Evolutionary conservation across 345 rosid genomes (phyloP).

Genomic region (Cochlearia excelsa): DNA sequence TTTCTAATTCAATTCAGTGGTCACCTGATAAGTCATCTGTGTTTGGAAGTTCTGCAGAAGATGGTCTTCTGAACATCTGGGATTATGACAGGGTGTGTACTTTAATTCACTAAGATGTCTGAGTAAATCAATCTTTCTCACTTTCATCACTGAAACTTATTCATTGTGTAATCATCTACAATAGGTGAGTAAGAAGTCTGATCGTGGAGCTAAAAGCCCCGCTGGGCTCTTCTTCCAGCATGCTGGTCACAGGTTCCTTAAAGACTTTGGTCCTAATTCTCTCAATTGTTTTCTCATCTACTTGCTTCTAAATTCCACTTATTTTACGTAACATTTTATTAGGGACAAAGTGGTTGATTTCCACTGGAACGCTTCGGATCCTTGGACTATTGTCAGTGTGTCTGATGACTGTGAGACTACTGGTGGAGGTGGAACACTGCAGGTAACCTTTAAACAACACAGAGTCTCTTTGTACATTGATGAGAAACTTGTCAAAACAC

Average conservation of each 20-base stretch:
- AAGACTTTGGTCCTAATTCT: not conserved
- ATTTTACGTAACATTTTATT: not conserved
- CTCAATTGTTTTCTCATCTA: not conserved
- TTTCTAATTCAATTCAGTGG: slow-evolving; percentile 31
- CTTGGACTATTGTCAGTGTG: slow-evolving; percentile 95
- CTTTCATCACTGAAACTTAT: not conserved
- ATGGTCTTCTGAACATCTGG: slow-evolving; percentile 43
- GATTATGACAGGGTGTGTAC: slow-evolving; percentile 38
- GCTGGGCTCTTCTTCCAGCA: slow-evolving; percentile 43
- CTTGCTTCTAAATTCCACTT: slow-evolving; percentile 2
- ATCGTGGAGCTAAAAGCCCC: slow-evolving; percentile 34
- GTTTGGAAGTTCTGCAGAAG: slow-evolving; percentile 41
- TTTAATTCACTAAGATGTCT: slow-evolving; percentile 8
- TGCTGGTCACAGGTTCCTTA: slow-evolving; percentile 42
- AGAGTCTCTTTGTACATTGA: not conserved
- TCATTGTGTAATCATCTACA: not conserved
- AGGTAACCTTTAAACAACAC: slow-evolving; percentile 30
- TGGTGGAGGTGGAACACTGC: slow-evolving; percentile 95
- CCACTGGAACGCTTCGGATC: slow-evolving; percentile 86
- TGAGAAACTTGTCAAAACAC: not conserved
- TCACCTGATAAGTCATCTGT: slow-evolving; percentile 44
- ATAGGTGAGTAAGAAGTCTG: slow-evolving; percentile 38
- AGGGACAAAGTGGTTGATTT: slow-evolving; percentile 98
- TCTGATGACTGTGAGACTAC: slow-evolving; percentile 94
- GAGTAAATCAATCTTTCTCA: not conserved